Evolutionary conservation across 495 filamentous ascomycete species (phyloP).

Genomic region (Podospora didyma): DNA sequence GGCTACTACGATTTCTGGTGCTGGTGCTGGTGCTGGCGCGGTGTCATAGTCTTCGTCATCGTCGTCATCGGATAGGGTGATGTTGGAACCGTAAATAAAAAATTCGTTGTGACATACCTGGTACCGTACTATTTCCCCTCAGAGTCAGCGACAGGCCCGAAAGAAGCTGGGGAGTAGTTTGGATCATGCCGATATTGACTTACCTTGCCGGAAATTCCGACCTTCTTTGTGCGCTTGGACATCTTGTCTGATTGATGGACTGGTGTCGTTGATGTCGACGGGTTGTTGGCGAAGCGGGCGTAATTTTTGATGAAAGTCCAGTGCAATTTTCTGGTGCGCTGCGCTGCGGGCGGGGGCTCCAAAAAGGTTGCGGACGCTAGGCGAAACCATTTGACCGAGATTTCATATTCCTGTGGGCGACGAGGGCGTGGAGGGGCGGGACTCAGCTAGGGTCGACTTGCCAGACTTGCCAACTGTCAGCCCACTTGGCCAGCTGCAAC

Average conservation of each 20-base stretch:
- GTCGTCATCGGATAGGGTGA: constrained; percentile 4
- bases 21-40: not conserved
- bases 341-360: not conserved
- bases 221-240: constrained; percentile 98
- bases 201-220: constrained; percentile 69
- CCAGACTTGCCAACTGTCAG: no score
- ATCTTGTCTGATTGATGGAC: constrained; percentile 58
- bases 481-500: not conserved
- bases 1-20: not conserved
- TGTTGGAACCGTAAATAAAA: not conserved
- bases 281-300: constrained; percentile 20
- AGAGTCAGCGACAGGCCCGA: constrained; percentile 11
- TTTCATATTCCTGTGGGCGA: not conserved
- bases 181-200: constrained; percentile 7
- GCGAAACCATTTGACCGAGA: constrained; percentile 28
- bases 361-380: constrained; percentile 18
- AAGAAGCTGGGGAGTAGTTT: not conserved
- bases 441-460: no score
- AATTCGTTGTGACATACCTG: constrained; percentile 40
- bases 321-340: constrained; percentile 26
- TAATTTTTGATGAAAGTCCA: constrained; percentile 30
- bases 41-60: not conserved
- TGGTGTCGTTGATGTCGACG: constrained; percentile 16
- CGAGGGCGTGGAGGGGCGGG: no score
- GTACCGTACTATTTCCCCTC: constrained; percentile 50